Conservation (phyloP, 2,329 filamentous ascomycete genomes). For the Diaporthe sp. region DNA sequence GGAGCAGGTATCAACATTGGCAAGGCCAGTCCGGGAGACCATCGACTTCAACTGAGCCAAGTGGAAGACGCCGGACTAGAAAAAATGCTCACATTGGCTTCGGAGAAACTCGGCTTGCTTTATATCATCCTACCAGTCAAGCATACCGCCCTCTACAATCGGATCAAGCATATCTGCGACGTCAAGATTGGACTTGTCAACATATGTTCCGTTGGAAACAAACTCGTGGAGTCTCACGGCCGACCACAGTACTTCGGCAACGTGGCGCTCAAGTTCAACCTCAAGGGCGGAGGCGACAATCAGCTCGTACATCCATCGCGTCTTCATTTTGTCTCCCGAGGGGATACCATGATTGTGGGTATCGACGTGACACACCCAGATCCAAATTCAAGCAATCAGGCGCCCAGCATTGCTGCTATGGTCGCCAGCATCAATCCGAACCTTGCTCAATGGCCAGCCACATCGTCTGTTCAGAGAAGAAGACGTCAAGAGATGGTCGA, state of each 20-base stretch:
- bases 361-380: conserved; percentile 83
- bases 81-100: not conserved
- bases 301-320: conserved; percentile 63
- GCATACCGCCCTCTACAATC: conserved; percentile 64
- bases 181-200: conserved; percentile 68
- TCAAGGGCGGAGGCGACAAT: conserved; percentile 73
- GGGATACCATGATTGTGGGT: conserved; percentile 78
- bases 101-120: conserved; percentile 53
- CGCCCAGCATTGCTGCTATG: conserved; percentile 77
- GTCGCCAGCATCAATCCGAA: conserved; percentile 73
- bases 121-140: conserved; percentile 61
- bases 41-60: not conserved
- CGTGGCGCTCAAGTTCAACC: conserved; percentile 73
- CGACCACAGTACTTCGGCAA: conserved; percentile 64
- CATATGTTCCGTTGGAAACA: conserved; percentile 66
- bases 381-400: conserved; percentile 71
- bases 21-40: not conserved
- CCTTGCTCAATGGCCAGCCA: conserved; percentile 77
- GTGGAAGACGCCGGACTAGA: conserved; percentile 4
- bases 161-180: conserved; percentile 71
- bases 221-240: conserved; percentile 55
- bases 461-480: conserved; percentile 73
- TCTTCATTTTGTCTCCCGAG: conserved; percentile 65
- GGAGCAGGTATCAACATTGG: conserved; percentile 36
- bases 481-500: conserved; percentile 74